Evolutionary conservation across 495 filamentous ascomycete genomes (phyloP).

Genomic region (Penicillium dipodomyicola): DNA sequence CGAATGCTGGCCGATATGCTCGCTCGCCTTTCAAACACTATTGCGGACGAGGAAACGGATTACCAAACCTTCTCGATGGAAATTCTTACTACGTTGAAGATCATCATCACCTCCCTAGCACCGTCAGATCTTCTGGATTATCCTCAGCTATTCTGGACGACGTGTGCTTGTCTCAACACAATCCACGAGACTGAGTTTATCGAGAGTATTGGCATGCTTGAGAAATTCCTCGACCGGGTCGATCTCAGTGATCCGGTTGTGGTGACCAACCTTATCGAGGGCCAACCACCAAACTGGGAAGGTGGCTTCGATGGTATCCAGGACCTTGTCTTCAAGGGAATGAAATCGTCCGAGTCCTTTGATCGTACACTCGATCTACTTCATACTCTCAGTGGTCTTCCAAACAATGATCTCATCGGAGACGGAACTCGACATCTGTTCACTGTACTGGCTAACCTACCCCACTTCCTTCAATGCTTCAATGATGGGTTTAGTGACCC

Average conservation of each 20-base stretch:
- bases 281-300: slow-evolving; percentile 84
- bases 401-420: slow-evolving; percentile 78
- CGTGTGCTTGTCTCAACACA: slow-evolving; percentile 90
- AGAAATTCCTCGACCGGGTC: slow-evolving; percentile 77
- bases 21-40: slow-evolving; percentile 88
- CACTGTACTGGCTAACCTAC: slow-evolving; percentile 80
- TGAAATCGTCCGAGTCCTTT: slow-evolving; percentile 81
- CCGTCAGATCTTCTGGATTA: slow-evolving; percentile 76
- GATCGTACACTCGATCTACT: slow-evolving; percentile 73
- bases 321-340: slow-evolving; percentile 80
- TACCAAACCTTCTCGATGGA: slow-evolving; percentile 97
- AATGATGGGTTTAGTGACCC: slow-evolving; percentile 58
- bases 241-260: slow-evolving; percentile 71
- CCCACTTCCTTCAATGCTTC: slow-evolving; percentile 79
- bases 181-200: slow-evolving; percentile 94
- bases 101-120: slow-evolving; percentile 81
- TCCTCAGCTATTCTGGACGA: slow-evolving; percentile 96
- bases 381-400: slow-evolving; percentile 73
- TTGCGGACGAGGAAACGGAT: slow-evolving; percentile 86
- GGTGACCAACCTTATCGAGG: slow-evolving; percentile 66
- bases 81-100: slow-evolving; percentile 88
- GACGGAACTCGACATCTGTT: slow-evolving; percentile 79
- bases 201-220: slow-evolving; percentile 88
- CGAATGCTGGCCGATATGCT: slow-evolving; percentile 96
- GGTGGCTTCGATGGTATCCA: slow-evolving; percentile 85